Evolutionary conservation across 371 early-diverging fungal species (phyloP), one percentile per base, ranked within the genome.

Genomic region (Dichotomocladium elegans): DNA sequence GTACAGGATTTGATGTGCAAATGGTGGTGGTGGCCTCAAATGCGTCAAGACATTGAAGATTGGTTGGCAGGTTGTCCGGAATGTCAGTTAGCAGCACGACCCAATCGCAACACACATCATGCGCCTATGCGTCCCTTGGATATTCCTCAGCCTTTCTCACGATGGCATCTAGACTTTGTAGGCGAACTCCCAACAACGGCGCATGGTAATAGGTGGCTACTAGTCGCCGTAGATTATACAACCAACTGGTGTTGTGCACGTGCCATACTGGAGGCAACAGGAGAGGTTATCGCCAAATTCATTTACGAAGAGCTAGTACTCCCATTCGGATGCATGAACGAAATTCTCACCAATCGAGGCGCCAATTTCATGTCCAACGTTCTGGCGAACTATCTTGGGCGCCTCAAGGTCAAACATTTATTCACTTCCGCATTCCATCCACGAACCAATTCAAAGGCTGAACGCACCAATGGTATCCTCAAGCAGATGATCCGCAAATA

Each of bases 231-330:
- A 3, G 76, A 80, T 31, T 64, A 64, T 40, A 31, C 58, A 2
- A 74, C 75, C 0, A 70, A 61, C 29, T 74, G 77, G 77, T 51
- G 63, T 0, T 53, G 67, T 27, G 70, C 74, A 6, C 56, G 51
- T 14, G 66, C 74, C 0, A 48, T 74, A 9, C 69, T 66, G 14
- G 58, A 51, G 9, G 69, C 72, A 3, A 53, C 58, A 1, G 61
- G 52, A 25, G 53, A 64, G 19, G 58, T 44, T 3, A 34, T 52
- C 34, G 53, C 53, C 5, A 25, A 52, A 8, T 52, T 52, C 21
- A 47, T 49, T 49, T 62, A 68, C 37, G 50, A 68, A 31, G 58
- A 65, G 10, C 66, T 75, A 21, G 63, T 67, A 0, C 33, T 58
- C 42, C 49, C 28, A 22, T 70, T 64, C 52, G 70, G 73, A 2